Conservation (phyloP, 441 rosid genomes). For the Sinapis alba region DNA sequence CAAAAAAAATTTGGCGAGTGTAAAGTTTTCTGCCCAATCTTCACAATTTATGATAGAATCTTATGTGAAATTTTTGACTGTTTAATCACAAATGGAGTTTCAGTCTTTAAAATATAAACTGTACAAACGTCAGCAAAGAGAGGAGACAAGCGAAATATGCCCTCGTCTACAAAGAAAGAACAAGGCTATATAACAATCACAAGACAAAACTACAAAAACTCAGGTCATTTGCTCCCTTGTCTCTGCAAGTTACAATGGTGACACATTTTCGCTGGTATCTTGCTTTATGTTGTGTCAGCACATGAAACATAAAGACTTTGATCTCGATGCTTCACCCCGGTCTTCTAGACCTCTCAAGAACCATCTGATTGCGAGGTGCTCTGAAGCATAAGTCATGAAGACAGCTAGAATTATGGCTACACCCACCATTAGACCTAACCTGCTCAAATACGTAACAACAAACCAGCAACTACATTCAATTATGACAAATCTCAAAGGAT, state of each 20-base stretch:
- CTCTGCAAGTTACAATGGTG: slow-evolving; percentile 25
- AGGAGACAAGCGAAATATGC: neutral
- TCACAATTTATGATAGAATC: slow-evolving; percentile 36
- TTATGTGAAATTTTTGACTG: neutral
- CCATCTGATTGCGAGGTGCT: slow-evolving; percentile 69
- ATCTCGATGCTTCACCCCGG: slow-evolving; percentile 47
- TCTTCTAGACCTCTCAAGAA: slow-evolving; percentile 74
- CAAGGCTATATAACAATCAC: neutral
- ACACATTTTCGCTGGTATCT: slow-evolving; percentile 4
- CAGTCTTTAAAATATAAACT: neutral
- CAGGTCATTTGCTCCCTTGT: slow-evolving; percentile 1
- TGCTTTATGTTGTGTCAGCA: slow-evolving; percentile 41
- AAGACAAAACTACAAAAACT: slow-evolving; percentile 5
- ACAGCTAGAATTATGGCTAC: slow-evolving; percentile 77
- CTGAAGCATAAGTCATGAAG: slow-evolving; percentile 82
- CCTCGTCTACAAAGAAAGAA: neutral
- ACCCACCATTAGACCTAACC: slow-evolving; percentile 81
- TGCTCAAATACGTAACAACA: slow-evolving; percentile 36
- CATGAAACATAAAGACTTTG: slow-evolving; percentile 48
- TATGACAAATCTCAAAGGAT: neutral
- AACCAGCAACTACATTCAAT: slow-evolving; percentile 6
- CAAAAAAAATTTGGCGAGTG: neutral
- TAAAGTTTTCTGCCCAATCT: slow-evolving; percentile 26
- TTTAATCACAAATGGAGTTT: neutral
- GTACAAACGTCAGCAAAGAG: neutral